Evolutionary conservation across 2,329 filamentous ascomycete genomes (phyloP).

Genomic region (Pseudohalonectria lignicola): DNA sequence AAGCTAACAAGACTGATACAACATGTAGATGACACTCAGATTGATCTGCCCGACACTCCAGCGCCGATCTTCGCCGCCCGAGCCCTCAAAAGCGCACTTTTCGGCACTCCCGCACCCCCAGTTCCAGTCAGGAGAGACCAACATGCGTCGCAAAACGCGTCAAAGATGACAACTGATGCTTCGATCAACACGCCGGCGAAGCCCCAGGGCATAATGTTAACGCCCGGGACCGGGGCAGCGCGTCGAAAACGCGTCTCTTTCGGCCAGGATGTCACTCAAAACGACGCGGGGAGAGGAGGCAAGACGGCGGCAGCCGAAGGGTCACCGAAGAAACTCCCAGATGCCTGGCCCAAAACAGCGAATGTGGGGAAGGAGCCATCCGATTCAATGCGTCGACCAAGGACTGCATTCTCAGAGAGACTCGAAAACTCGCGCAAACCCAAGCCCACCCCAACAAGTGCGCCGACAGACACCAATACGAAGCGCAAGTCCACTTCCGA

Average conservation of each 20-base stretch:
- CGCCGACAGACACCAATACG: neutral
- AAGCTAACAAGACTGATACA: no score
- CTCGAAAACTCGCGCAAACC: slow-evolving; percentile 30
- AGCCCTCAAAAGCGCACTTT: slow-evolving; percentile 52
- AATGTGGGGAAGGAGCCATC: slow-evolving; percentile 8
- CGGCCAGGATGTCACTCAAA: slow-evolving; percentile 40
- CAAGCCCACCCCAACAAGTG: slow-evolving; percentile 6
- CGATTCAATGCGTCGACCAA: slow-evolving; percentile 13
- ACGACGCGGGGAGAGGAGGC: slow-evolving; percentile 20
- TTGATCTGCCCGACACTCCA: slow-evolving; percentile 53
- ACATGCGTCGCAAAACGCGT: slow-evolving; percentile 10
- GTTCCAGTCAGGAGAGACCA: slow-evolving; percentile 11
- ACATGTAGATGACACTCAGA: slow-evolving; percentile 29
- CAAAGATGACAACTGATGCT: slow-evolving; percentile 4
- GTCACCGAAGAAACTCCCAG: slow-evolving; percentile 17
- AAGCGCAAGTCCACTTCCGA: slow-evolving; percentile 12
- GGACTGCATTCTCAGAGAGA: slow-evolving; percentile 32
- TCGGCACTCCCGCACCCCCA: slow-evolving; percentile 41
- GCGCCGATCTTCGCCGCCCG: slow-evolving; percentile 56
- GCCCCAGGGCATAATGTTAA: slow-evolving; percentile 49
- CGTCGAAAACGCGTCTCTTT: slow-evolving; percentile 57
- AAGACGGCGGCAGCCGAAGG: slow-evolving; percentile 16
- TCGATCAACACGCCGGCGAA: slow-evolving; percentile 25
- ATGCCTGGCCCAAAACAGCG: slow-evolving; percentile 12
- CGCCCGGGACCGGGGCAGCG: slow-evolving; percentile 49